Evolutionary conservation across 1,284 basidiomycete genomes (phyloP), one percentile per base, ranked within the genome.

Genomic region (Heterobasidion annosum): DNA sequence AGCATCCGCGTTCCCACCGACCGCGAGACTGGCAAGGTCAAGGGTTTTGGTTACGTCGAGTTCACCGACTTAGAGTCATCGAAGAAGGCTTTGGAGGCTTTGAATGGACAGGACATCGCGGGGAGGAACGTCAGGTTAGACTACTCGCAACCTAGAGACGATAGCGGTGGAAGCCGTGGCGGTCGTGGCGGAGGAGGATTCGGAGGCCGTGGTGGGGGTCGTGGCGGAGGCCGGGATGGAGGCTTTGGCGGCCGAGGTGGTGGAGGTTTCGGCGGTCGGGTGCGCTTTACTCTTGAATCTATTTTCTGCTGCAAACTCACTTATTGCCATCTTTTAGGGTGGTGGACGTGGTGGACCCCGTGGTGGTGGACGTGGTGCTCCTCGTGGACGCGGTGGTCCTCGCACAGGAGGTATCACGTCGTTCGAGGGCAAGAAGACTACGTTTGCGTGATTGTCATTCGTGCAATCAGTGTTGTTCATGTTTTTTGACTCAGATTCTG

Each of bases 41-140:
- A 98, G 73, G 97, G 97, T 65, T 99, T 96, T 71, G 97, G 87
- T 48, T 99, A 99, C 73, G 90, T 98, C 67, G 93, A 98, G 71
- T 98, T 95, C 70, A 83, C 84, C 59, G 83, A 88, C 61, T 68
- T 93, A 51, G 89, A 87, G 48, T 73, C 81, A 59, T 92, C 97
- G 12, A 87, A 87, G 71, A 87, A 86, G 67, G 97, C 96, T 4
- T 81, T 85, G 59, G 83, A 82, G 62, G 79, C 76, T 8, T 75
- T 84, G 50, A 78, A 81, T 51, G 92, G 92, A 51, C 71, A 78
- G 58, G 91, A 95, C 58, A 78, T 99, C 52, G 91, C 87, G 43
- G 95, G 95, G 7, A 83, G 97, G 52, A 66, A 75, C 40, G 74
- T 97, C 59, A 81, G 96, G 57, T 70, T 98, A 51, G 96, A 99